Percentiles rank a stretch among this genome's conserved stretches.
Evolutionary conservation across 1,139 yeast species (phyloP).

Genomic region (Eremothecium sinecaudum): DNA sequence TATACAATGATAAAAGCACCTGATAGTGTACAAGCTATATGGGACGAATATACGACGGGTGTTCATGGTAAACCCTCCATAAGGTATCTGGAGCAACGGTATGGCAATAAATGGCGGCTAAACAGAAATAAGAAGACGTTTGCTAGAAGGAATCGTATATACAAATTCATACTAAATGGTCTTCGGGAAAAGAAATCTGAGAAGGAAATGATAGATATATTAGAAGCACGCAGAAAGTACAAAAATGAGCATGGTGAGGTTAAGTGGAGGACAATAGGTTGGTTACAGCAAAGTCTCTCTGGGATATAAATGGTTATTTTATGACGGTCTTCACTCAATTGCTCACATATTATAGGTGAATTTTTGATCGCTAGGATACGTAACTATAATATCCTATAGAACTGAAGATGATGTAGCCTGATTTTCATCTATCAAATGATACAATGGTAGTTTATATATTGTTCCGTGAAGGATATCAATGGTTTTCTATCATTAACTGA

Average conservation of each 20-base stretch:
- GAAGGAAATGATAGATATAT: conserved; percentile 27
- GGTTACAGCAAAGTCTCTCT: conserved; percentile 31
- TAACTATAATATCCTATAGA: too few relatives aligned
- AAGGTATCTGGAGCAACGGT: conserved; percentile 29
- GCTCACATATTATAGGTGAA: too few relatives aligned
- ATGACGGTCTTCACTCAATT: too few relatives aligned
- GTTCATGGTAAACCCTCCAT: conserved; percentile 32
- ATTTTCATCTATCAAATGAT: too few relatives aligned
- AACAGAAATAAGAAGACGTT: conserved; percentile 30
- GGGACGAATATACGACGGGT: conserved; percentile 32
- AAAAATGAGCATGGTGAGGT: conserved; percentile 28
- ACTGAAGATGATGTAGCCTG: too few relatives aligned
- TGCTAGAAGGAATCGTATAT: conserved; percentile 31
- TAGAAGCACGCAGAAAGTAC: conserved; percentile 28
- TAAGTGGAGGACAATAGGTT: conserved; percentile 30
- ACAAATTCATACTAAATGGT: conserved; percentile 31
- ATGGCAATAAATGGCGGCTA: conserved; percentile 32
- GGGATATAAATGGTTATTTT: conserved; percentile 18
- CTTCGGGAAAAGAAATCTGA: conserved; percentile 30
- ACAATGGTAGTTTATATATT: too few relatives aligned
- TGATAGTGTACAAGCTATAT: conserved; percentile 29
- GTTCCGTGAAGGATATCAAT: too few relatives aligned
- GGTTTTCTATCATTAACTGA: too few relatives aligned
- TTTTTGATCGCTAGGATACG: too few relatives aligned
- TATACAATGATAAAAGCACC: conserved; percentile 31